Conservation (phyloP, 345 rosid species). For the Acer campestre region DNA sequence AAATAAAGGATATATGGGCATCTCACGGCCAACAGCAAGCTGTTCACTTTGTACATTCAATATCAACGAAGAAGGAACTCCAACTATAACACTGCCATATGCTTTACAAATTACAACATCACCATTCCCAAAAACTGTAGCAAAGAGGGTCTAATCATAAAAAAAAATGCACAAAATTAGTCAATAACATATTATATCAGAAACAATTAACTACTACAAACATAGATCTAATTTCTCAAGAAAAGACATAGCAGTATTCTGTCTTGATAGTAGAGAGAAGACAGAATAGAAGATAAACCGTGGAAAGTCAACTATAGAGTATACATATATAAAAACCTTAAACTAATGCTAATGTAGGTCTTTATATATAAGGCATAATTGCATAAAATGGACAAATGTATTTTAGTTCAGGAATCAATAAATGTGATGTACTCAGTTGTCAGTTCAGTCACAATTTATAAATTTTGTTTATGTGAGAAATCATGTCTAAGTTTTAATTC, state of each 20-base stretch:
- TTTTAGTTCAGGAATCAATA: conserved; percentile 2
- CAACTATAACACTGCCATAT: conserved; percentile 57
- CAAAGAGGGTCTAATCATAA: conserved; percentile 62
- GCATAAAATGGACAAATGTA: neutral
- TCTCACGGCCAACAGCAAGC: conserved; percentile 69
- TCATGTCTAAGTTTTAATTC: conserved; percentile 6
- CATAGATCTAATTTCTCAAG: neutral
- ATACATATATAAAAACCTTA: neutral
- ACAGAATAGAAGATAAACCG: neutral
- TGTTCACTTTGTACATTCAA: conserved; percentile 78
- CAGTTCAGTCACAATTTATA: neutral
- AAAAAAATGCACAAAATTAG: conserved; percentile 25
- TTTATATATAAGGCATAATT: too few relatives aligned
- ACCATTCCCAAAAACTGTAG: conserved; percentile 61
- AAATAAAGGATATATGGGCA: conserved; percentile 82
- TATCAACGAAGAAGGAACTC: conserved; percentile 66
- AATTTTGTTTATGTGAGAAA: neutral
- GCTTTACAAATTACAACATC: conserved; percentile 68
- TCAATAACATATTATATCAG: conserved; percentile 5
- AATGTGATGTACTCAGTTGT: neutral
- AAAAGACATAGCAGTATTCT: neutral
- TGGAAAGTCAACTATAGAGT: neutral
- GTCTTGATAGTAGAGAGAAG: neutral
- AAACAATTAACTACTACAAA: neutral
- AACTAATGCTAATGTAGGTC: neutral